Evolutionary conservation across 495 filamentous ascomycete species (phyloP).

Genomic region (Acidiella bohemica): DNA sequence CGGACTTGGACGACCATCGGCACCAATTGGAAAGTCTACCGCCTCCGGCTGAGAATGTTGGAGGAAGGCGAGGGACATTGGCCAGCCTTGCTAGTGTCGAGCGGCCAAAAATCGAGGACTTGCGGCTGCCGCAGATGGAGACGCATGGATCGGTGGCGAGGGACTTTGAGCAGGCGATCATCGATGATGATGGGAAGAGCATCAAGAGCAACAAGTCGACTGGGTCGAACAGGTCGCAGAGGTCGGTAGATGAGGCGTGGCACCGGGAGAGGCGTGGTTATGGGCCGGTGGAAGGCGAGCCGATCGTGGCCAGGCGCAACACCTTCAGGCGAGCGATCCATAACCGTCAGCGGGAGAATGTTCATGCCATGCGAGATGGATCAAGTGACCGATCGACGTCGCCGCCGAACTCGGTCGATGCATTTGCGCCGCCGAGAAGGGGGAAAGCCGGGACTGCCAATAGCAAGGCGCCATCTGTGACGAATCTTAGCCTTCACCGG

Average conservation of each 20-base stretch:
- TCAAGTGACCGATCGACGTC: constrained; percentile 59
- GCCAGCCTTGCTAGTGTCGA: constrained; percentile 26
- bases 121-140: constrained; percentile 7
- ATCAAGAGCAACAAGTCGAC: constrained; percentile 10
- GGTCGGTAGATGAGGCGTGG: constrained; percentile 13
- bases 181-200: constrained; percentile 58
- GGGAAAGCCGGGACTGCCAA: constrained; percentile 50
- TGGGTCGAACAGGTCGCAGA: constrained; percentile 8
- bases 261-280: constrained; percentile 22
- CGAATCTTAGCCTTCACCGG: constrained; percentile 52
- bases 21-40: constrained; percentile 58
- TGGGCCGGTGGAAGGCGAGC: constrained; percentile 23
- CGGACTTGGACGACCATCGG: constrained; percentile 87
- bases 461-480: constrained; percentile 42
- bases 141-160: constrained; percentile 21
- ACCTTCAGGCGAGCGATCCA: constrained; percentile 26
- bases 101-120: constrained; percentile 4
- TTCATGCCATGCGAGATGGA: constrained; percentile 36
- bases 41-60: constrained; percentile 39
- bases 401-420: constrained; percentile 92
- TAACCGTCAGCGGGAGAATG: constrained; percentile 32
- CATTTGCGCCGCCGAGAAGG: constrained; percentile 69
- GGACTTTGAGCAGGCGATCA: constrained; percentile 68
- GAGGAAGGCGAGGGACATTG: constrained; percentile 29
- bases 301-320: constrained; percentile 20